Percentiles rank a stretch among this genome's conserved stretches.
Evolutionary conservation across 176 grass and related monocot genomes (phyloP).

Genomic region (Carex kokanica): DNA sequence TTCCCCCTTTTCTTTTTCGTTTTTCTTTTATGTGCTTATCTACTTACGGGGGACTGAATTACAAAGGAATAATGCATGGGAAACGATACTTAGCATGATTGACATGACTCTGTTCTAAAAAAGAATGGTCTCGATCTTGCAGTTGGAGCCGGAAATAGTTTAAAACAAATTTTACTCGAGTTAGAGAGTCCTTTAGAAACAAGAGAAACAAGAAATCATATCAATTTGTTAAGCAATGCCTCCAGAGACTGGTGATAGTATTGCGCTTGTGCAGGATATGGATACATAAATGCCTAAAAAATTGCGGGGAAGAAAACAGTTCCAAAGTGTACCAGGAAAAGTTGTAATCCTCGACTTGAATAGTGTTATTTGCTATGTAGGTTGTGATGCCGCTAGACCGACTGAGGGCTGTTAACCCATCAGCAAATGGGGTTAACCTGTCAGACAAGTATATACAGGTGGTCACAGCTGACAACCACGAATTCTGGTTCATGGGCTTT

Average conservation of each 20-base stretch:
- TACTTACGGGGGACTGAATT: not conserved
- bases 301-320: not conserved
- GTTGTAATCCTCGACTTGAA: not conserved
- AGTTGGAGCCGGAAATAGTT: not conserved
- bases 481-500: constrained; percentile 97
- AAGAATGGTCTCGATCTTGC: too few species aligned
- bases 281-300: not conserved
- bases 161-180: not conserved
- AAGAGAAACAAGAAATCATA: not conserved
- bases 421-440: constrained; percentile 40
- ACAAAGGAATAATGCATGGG: not conserved
- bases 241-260: not conserved
- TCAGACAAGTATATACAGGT: constrained; percentile 80
- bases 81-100: not conserved
- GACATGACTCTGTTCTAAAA: not conserved
- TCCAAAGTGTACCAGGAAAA: not conserved
- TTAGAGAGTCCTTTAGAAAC: not conserved
- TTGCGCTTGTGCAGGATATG: not conserved
- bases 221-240: constrained; percentile 1
- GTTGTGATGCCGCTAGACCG: constrained; percentile 57
- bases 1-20: not conserved
- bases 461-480: constrained; percentile 48
- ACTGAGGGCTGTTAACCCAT: constrained; percentile 55
- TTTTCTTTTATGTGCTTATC: not conserved
- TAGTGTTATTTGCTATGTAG: constrained; percentile 31